Evolutionary conservation across 2,329 filamentous ascomycete genomes (phyloP).

Genomic region (Arthrinium phaeospermum): DNA sequence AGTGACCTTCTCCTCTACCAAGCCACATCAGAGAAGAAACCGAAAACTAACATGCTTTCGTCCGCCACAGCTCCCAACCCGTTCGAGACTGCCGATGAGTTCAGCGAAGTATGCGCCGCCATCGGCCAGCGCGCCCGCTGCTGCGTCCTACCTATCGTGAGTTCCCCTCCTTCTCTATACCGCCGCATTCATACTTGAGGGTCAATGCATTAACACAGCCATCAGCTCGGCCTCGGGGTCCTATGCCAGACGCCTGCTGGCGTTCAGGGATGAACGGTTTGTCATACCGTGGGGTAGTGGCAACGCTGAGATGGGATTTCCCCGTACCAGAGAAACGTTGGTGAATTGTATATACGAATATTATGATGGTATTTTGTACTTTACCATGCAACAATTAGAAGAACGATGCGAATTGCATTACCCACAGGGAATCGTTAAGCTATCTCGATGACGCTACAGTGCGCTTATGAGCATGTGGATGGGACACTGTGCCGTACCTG

Average conservation of each 20-base stretch:
- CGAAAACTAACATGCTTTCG: background rate
- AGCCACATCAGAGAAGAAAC: background rate
- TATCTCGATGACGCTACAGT: background rate
- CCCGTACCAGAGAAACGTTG: too few relatives aligned
- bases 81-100: conserved; percentile 47
- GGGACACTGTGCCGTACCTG: background rate
- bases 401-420: background rate
- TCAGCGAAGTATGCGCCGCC: conserved; percentile 49
- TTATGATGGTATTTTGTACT: background rate
- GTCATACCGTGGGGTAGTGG: background rate
- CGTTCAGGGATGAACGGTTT: background rate
- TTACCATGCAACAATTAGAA: background rate
- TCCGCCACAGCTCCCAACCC: conserved; percentile 36
- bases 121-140: conserved; percentile 55
- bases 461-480: background rate
- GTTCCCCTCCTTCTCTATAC: conserved; percentile 17
- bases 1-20: conserved; percentile 23
- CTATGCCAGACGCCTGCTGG: conserved; percentile 42
- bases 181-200: background rate
- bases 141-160: conserved; percentile 54
- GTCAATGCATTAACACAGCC: conserved; percentile 21
- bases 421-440: background rate
- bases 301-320: background rate
- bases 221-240: conserved; percentile 37
- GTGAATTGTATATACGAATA: background rate